Evolutionary conservation across 768 basidiomycete species (phyloP), one percentile per base, ranked within the genome.

Genomic region (Trametes coccinea): DNA sequence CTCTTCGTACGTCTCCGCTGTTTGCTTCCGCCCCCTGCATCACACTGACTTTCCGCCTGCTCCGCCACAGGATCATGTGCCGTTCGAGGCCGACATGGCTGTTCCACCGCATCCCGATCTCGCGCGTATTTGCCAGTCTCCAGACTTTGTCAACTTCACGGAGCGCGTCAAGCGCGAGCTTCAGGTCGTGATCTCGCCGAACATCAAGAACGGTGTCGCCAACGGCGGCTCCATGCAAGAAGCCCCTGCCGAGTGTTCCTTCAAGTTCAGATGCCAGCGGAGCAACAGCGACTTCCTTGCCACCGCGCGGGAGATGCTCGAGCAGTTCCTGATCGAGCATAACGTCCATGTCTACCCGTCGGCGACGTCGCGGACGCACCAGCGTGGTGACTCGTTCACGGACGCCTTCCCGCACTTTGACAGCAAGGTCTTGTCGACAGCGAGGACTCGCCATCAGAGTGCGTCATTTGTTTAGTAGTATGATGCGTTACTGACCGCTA

Each of bases 371-470:
- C 86, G 89, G 58, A 84, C 84, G 2, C 92, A 92, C 73, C 93
- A 89, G 75, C 82, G 93, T 48, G 90, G 89, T 6, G 95, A 98
- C 70, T 93, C 94, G 1, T 95, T 96, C 70, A 89, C 94, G 37
- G 94, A 96, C 71, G 92, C 95, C 2, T 95, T 96, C 81, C 92
- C 94, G 29, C 94, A 96, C 74, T 96, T 97, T 73, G 93, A 97
- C 72, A 93, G 92, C 77, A 97, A 95, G 74, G 86, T 97, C 1
- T 80, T 97, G 50, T 88, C 94, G 14, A 88, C 90, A 22, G 84
- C 89, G 8, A 82, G 86, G 67, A 84, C 86, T 52, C 83, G 85
- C 60, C 89, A 90, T 70, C 72, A 77, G 55, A 82, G 80, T 80
- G 66, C 62, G 77, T 72, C 13, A 53, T 17, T 37, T n/a, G 6